phyloP scores from a whole-genome alignment of 345 rosid genomes.

The Rhodamnia argentea region DNA sequence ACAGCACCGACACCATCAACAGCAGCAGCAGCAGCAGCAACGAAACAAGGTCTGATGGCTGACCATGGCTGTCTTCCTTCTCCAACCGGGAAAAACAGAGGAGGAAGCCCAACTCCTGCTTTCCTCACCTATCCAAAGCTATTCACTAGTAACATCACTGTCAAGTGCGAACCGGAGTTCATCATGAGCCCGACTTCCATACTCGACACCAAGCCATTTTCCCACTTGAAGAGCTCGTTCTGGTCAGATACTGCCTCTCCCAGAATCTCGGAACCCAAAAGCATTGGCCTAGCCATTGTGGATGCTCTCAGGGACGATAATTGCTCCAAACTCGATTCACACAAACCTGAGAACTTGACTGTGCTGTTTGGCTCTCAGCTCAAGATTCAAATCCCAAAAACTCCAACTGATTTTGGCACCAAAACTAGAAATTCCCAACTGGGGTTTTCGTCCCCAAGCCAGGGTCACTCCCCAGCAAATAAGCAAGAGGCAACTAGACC shows the following conservation, averaged over 20 bases:
- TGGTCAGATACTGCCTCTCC: conserved; percentile 28
- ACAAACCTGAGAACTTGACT: conserved; percentile 39
- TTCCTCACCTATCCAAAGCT: conserved; percentile 26
- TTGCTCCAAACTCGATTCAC: conserved; percentile 11
- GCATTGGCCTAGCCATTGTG: conserved; percentile 20
- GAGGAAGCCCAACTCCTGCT: conserved; percentile 38
- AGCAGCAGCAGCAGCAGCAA: neutral
- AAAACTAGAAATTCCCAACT: conserved; percentile 46
- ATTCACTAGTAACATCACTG: neutral
- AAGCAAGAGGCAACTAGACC: neutral
- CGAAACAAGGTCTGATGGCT: conserved; percentile 40
- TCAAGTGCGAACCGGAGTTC: neutral
- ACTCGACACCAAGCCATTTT: conserved; percentile 70
- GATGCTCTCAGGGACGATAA: conserved; percentile 44
- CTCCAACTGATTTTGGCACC: conserved; percentile 56
- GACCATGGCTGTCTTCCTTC: conserved; percentile 12
- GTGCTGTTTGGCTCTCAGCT: conserved; percentile 74
- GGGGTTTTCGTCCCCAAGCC: neutral
- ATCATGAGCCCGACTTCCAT: conserved; percentile 39
- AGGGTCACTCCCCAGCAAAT: conserved; percentile 12
- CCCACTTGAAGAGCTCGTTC: conserved; percentile 54
- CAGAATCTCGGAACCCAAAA: conserved; percentile 35
- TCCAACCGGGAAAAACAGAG: neutral
- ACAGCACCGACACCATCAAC: neutral
- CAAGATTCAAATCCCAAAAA: conserved; percentile 64